A percentile compares a stretch with the other conserved stretches of the same genome.
These are phyloP conservation scores for Paraconiothyrium brasiliense DNA, from an alignment of 2,329 filamentous ascomycete species.

Conservation along the genomic window DNA sequence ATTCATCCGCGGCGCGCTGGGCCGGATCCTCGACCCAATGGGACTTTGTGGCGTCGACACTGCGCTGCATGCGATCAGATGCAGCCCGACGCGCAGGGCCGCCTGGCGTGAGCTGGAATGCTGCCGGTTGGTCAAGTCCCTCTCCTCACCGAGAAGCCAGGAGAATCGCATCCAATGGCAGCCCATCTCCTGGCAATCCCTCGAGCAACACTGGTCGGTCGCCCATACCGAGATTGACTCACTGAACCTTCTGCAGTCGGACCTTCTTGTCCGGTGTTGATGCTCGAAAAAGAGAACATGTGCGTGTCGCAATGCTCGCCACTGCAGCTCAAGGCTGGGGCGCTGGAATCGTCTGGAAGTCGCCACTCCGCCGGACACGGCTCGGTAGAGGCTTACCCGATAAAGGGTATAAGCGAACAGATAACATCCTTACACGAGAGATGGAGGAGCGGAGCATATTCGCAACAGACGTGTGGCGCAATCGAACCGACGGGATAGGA, in stretches of 20 bases:
- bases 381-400: not conserved
- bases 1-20: not conserved
- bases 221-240: not conserved
- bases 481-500: not conserved
- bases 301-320: not conserved
- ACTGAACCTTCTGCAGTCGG: not conserved
- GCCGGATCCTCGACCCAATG: conserved; percentile 11
- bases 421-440: not conserved
- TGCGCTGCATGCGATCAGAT: not conserved
- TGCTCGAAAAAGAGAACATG: not conserved
- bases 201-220: not conserved
- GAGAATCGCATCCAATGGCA: not conserved
- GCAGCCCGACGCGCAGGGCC: conserved; percentile 13
- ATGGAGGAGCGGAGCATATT: not conserved
- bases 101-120: conserved; percentile 32
- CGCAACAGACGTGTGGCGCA: not conserved
- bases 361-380: not conserved
- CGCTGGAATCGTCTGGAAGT: not conserved
- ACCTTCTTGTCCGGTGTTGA: not conserved
- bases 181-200: not conserved
- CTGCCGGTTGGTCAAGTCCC: conserved; percentile 38
- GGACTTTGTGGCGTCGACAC: not conserved
- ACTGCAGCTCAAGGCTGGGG: too few relatives aligned
- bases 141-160: not conserved
- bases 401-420: not conserved